phyloP scores from a whole-genome alignment of 2,329 filamentous ascomycete species.

The Celoporthe dispersa region DNA sequence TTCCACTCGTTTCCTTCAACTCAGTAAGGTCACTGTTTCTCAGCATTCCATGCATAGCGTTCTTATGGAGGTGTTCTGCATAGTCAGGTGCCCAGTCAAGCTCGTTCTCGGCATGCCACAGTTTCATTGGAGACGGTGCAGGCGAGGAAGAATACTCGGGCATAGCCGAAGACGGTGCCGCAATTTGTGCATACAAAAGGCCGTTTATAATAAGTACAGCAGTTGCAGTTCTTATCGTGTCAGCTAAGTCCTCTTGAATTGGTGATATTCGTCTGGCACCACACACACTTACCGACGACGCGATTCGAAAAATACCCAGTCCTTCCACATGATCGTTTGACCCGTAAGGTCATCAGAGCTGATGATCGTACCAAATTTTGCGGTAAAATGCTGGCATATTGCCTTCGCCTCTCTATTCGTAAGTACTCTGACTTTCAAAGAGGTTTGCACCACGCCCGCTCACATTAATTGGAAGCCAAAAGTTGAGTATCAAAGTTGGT shows the following conservation, averaged over 20 bases:
- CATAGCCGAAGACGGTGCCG: slow-evolving; percentile 11
- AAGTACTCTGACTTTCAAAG: slow-evolving; percentile 10
- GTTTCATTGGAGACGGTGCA: slow-evolving; percentile 19
- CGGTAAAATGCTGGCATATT: slow-evolving; percentile 18
- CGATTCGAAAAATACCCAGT: slow-evolving; percentile 25
- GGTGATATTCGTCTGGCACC: slow-evolving; percentile 11
- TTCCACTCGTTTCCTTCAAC: slow-evolving; percentile 18
- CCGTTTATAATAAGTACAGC: slow-evolving; percentile 18
- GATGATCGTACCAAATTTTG: slow-evolving; percentile 20
- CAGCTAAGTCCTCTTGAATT: slow-evolving; percentile 1
- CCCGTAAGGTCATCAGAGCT: slow-evolving; percentile 22
- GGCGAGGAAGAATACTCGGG: slow-evolving; percentile 22
- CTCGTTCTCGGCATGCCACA: slow-evolving; percentile 25
- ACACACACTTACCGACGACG: slow-evolving; percentile 23
- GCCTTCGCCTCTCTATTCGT: slow-evolving; percentile 14
- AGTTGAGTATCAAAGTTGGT: slow-evolving; percentile 22
- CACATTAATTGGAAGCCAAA: slow-evolving; percentile 19
- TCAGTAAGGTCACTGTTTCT: slow-evolving; percentile 22
- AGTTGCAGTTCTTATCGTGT: slow-evolving; percentile 17
- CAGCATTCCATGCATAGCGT: slow-evolving; percentile 22
- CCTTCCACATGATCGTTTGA: slow-evolving; percentile 20
- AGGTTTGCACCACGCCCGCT: slow-evolving; percentile 8
- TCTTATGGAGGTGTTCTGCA: slow-evolving; percentile 19
- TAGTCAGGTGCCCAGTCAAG: slow-evolving; percentile 19
- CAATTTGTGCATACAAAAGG: slow-evolving; percentile 20